These are phyloP conservation scores for Anisodus tanguticus DNA, from an alignment of 257 asterid genomes.

Conservation along the genomic window DNA sequence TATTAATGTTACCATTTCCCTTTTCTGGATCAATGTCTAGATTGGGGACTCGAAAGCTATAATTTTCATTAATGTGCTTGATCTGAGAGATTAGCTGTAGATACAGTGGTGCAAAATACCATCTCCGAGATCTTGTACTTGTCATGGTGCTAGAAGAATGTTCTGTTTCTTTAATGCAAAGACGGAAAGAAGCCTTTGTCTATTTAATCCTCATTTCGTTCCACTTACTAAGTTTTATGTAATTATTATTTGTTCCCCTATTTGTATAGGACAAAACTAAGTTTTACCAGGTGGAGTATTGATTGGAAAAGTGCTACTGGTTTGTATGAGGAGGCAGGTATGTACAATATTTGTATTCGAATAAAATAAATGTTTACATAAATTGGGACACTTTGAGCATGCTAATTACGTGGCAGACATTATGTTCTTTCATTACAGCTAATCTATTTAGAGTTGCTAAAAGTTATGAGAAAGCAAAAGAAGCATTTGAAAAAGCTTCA, in stretches of 20 bases:
- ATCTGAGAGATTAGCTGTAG: background rate
- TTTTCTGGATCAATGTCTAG: background rate
- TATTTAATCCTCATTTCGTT: background rate
- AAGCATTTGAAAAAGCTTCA: constrained; percentile 92
- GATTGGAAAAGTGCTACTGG: constrained; percentile 94
- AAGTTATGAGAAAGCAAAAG: constrained; percentile 79
- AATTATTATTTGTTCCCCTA: background rate
- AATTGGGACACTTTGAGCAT: background rate
- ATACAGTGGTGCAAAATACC: background rate
- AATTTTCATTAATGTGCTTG: background rate
- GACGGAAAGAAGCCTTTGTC: background rate
- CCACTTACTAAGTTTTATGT: background rate
- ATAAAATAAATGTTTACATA: constrained; percentile 5
- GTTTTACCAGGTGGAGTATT: constrained; percentile 90
- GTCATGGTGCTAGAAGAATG: background rate
- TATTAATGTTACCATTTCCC: background rate
- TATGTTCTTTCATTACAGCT: constrained; percentile 50
- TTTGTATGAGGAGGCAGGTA: constrained; percentile 96
- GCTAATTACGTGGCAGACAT: background rate
- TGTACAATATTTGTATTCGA: background rate
- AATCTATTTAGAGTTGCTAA: constrained; percentile 69
- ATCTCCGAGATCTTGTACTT: background rate
- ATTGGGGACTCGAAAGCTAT: background rate
- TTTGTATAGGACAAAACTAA: constrained; percentile 76
- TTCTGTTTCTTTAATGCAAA: background rate